These are phyloP conservation scores for Hypoxylon sp. DNA, from an alignment of 2,329 filamentous ascomycete genomes.

Conservation along the genomic window DNA sequence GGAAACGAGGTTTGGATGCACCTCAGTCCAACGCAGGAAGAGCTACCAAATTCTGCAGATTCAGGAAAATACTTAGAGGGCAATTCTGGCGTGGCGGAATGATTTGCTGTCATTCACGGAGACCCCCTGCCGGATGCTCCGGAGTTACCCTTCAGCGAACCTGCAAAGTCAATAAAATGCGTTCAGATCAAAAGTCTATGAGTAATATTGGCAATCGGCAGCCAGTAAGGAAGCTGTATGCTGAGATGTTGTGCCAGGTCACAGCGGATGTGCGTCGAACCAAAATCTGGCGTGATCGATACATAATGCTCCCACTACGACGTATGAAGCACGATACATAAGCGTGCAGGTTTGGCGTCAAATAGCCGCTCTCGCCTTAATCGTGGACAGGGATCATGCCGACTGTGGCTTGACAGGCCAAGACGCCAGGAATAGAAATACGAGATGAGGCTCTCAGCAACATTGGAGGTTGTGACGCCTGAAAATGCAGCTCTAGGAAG, in stretches of 20 bases:
- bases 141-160: slow-evolving; percentile 35
- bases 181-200: slow-evolving; percentile 17
- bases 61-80: slow-evolving; percentile 13
- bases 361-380: slow-evolving; percentile 37
- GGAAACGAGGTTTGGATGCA: slow-evolving; percentile 69
- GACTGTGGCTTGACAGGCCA: slow-evolving; percentile 31
- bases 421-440: slow-evolving; percentile 41
- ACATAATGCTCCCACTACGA: slow-evolving; percentile 24
- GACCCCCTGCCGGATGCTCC: slow-evolving; percentile 22
- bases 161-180: slow-evolving; percentile 19
- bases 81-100: slow-evolving; percentile 6
- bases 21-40: slow-evolving; percentile 57
- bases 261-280: slow-evolving; percentile 20
- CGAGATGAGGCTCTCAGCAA: slow-evolving; percentile 44
- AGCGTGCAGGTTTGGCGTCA: slow-evolving; percentile 42
- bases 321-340: slow-evolving; percentile 32
- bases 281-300: slow-evolving; percentile 32
- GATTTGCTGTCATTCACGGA: slow-evolving; percentile 21
- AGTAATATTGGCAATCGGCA: slow-evolving; percentile 14
- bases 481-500: slow-evolving; percentile 29
- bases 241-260: slow-evolving; percentile 27
- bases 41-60: slow-evolving; percentile 45
- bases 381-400: slow-evolving; percentile 34
- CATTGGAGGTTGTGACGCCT: slow-evolving; percentile 27
- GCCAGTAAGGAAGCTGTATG: slow-evolving; percentile 21